A percentile compares a stretch with the other conserved stretches of the same genome.
Evolutionary conservation across 805 yeast species (phyloP).

Genomic region (Kluyveromyces wickerhamii): DNA sequence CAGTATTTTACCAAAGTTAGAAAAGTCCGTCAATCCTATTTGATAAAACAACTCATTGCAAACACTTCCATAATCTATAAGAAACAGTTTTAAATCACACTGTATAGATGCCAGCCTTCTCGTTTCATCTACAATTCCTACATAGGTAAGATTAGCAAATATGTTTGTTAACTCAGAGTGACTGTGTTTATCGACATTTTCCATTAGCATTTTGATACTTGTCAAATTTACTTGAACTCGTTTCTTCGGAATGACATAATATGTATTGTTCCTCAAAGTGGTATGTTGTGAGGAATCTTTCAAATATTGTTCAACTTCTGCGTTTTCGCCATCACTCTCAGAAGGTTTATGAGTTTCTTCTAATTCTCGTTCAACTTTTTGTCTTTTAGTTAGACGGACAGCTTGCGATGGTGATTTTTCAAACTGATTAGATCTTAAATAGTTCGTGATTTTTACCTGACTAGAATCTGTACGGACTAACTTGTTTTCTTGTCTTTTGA

Average conservation of each 20-base stretch:
- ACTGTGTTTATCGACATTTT: slow-evolving; percentile 38
- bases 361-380: too few species aligned
- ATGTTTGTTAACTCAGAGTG: slow-evolving; percentile 55
- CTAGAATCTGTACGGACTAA: slow-evolving; percentile 29
- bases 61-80: slow-evolving; percentile 74
- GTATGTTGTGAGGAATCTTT: not conserved
- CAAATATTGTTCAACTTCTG: not conserved
- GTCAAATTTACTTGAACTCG: slow-evolving; percentile 41
- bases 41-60: slow-evolving; percentile 73
- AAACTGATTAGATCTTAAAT: slow-evolving; percentile 11
- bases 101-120: slow-evolving; percentile 78
- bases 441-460: slow-evolving; percentile 26
- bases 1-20: slow-evolving; percentile 63
- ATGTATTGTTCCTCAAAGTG: slow-evolving; percentile 6
- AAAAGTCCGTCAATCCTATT: slow-evolving; percentile 64
- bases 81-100: slow-evolving; percentile 63
- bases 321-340: not conserved
- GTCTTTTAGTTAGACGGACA: not conserved
- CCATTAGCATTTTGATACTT: slow-evolving; percentile 51
- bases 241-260: slow-evolving; percentile 18
- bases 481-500: slow-evolving; percentile 27
- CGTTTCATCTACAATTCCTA: slow-evolving; percentile 73
- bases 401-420: not conserved
- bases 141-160: slow-evolving; percentile 60
- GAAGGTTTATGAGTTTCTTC: not conserved